Evolutionary conservation across 2,329 filamentous ascomycete species (phyloP), one percentile per base, ranked within the genome.

Genomic region (Diplodia mutila): DNA sequence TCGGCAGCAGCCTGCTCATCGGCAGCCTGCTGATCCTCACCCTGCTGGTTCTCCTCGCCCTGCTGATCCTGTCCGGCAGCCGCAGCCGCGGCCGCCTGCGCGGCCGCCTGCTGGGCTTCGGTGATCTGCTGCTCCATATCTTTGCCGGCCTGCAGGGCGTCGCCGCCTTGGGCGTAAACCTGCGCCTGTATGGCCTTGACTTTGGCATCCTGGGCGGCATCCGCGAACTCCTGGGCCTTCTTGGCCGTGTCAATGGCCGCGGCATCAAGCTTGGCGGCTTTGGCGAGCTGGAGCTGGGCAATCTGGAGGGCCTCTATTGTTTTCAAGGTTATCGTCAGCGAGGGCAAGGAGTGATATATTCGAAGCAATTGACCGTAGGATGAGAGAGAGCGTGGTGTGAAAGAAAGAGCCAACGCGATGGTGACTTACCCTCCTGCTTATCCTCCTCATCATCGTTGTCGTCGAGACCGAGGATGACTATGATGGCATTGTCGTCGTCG

Each of bases 231-330:
- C 29, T 37, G 27, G 18, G 59, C 59, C 46, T 63, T 63, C 59
- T 63, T 51, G 42, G 59, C 59, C 27, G 59, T 51, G 29, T 51
- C 59, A 29, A 63, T n/a, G 42, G 59, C 59, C 18, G 46, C 42
- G 59, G 59, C 59, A 27, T 63, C 59, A 29, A 63, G 59, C 29
- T 51, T 34, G 18, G 27, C 59, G 42, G 59, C 42, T 14, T 63
- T 63, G 42, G 18, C 46, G 18, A 63, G 42, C 29, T 63, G 46
- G 59, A 61, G 57, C 42, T 63, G 29, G 59, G 59, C 59, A n/a
- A 51, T 51, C 46, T 63, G 18, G 42, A 61, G 55, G 3, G 59
- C 59, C 12, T 63, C 59, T 63, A 27, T 37, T 4, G 8, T 14
- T 9, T 34, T n/a, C n/a, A n/a, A n/a, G n/a, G 16, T 12, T 23